Base-by-base conservation (phyloP, 495 filamentous ascomycete genomes). In the Amorphotheca resinae region DNA sequence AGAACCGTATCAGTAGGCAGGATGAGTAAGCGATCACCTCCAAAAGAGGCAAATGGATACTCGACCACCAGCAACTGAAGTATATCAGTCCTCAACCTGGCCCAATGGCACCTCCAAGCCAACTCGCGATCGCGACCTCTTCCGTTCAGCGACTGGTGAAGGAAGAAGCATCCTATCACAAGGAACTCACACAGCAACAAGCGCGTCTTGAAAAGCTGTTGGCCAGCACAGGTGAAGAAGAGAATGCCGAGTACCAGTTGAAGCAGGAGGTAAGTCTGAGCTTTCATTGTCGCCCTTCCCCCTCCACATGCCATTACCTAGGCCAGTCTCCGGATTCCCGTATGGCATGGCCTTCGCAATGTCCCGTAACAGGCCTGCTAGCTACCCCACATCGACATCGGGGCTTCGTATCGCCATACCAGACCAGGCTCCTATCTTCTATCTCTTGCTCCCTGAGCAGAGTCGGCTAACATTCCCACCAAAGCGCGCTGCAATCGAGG, bases 141-240 rank as follows among this genome's bases (percentile, higher is more conserved):
- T 73, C 80, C 16, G 69, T 95, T 52, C 65, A 74, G 51, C 85
- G 89, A 41, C 70, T 95, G 38, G 74, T 95, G 42, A 95, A 94
- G 60, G 91, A 98, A 60, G 86, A 95, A 56, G 67, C 70, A 25
- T 87, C 77, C 58, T 95, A 98, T 65, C 82, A 86, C 62, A 78
- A 79, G 51, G 91, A 98, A 56, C 69, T 84, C 16, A 63, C 69
- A 45, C 62, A 75, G 44, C 86, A 95, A 53, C 70, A 80, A 42
- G 67, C 68, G 45, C 77, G 80, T 32, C 70, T 95, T 30, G 61
- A 74, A 64, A 79, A 82, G 62, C 66, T 87, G 12, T 67, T 72
- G 34, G 61, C 58, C 14, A 62, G 57, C 1, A 56, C 59, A 22
- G 64, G 68, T 3, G 53, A 46, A 20, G 80, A 83, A 45, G 73